These are phyloP conservation scores for Monilinia vaccinii-corymbosi DNA, from an alignment of 2,329 filamentous ascomycete genomes.

Conservation along the genomic window DNA sequence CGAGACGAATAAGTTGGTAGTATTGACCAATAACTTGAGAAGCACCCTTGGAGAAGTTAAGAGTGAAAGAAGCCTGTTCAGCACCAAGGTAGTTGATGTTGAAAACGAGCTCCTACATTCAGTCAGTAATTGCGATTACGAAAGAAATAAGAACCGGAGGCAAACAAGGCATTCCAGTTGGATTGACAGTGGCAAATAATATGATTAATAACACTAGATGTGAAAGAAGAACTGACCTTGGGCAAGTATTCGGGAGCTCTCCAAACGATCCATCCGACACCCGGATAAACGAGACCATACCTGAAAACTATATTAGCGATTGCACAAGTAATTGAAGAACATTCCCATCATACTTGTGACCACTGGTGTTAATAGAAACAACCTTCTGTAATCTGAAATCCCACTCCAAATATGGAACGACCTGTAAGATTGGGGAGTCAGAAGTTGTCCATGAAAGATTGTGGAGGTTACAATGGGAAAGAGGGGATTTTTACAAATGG, in stretches of 20 bases:
- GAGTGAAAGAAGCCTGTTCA: slow-evolving; percentile 88
- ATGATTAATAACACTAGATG: too few relatives aligned
- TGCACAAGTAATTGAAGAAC: neutral
- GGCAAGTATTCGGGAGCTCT: slow-evolving; percentile 74
- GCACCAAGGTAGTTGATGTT: slow-evolving; percentile 99
- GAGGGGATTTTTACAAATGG: slow-evolving; percentile 51
- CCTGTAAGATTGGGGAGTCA: neutral
- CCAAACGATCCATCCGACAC: slow-evolving; percentile 93
- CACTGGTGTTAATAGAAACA: slow-evolving; percentile 87
- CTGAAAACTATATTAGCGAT: slow-evolving; percentile 7
- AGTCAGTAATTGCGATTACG: too few relatives aligned
- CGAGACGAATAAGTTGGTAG: slow-evolving; percentile 91
- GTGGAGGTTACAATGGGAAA: too few relatives aligned
- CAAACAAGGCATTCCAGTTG: too few relatives aligned
- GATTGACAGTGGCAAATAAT: too few relatives aligned
- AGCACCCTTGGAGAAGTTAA: slow-evolving; percentile 95
- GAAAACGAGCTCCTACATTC: slow-evolving; percentile 68
- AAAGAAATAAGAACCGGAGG: too few relatives aligned
- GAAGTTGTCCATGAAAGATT: neutral
- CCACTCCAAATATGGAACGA: slow-evolving; percentile 77
- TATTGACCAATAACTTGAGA: slow-evolving; percentile 95
- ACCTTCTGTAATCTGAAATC: slow-evolving; percentile 87
- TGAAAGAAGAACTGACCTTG: slow-evolving; percentile 21
- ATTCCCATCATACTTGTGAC: slow-evolving; percentile 63
- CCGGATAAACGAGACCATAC: slow-evolving; percentile 72